Evolutionary conservation across 2,329 filamentous ascomycete species (phyloP), one percentile per base, ranked within the genome.

Genomic region (Pseudocercospora musae): DNA sequence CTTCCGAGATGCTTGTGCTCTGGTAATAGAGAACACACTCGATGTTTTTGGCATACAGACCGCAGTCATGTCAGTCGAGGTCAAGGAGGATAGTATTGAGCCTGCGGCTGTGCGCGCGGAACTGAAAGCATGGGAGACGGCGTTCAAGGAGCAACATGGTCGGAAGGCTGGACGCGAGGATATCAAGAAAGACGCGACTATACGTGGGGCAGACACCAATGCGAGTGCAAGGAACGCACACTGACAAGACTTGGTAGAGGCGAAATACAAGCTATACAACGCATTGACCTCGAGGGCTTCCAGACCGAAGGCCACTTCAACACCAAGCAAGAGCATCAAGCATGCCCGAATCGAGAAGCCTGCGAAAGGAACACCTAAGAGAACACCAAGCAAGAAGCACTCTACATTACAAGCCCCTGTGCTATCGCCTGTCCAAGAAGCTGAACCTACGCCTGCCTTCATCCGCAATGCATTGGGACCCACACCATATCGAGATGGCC

Each of bases 221-320:
- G 74, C 37, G 52, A 37, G 21, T 49, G 9, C 37, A 23, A 0
- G 18, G 54, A 6, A 18, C 15, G 9, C 9, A 55, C 20, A 13
- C 58, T 66, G 44, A 66, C 27, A 11, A 42, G 20, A n/a, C 33
- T 8, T 13, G 29, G 42, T 68, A 90, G 88, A 87, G 40, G 81
- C 80, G 52, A 92, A 92, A 72, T 94, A 94, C 76, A 91, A 89
- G 73, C 83, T 89, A 65, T 93, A 92, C 76, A 87, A 88, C 87
- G 83, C 67, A 73, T 88, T 57, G 84, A 88, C 66, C n/a, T 54
- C 52, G 82, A 86, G 69, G 80, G n/a, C 18, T 1, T 25, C 60
- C 6, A 54, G n/a, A 27, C 27, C 58, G 23, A 21, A 60, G 62
- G 18, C 82, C 1, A 84, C 85, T 61, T 87, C 40, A 10, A 70